Evolutionary conservation across 768 basidiomycete species (phyloP), one percentile per base, ranked within the genome.

Genomic region (Saitozyma sp.): DNA sequence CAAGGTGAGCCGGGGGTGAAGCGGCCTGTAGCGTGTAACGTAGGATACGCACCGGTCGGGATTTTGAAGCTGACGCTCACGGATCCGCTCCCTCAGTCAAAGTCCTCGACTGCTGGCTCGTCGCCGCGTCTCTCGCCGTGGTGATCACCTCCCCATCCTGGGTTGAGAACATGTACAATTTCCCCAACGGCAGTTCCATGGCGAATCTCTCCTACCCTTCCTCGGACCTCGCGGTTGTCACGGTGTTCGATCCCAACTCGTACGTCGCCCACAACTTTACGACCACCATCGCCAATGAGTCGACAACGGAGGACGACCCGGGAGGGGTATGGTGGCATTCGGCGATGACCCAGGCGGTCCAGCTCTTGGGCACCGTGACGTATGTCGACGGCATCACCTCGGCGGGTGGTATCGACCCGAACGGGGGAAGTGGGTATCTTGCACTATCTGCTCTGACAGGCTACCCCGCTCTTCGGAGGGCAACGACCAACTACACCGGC

Each of bases 61-160:
- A 5, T 2, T 29, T 29, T 29, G 2, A 29, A 29, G 2, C 29
- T 29, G 29, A 29, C 5, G 29, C 29, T 29, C 29, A 29, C 29
- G 2, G 5, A 29, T 29, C 29, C 29, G 29, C 29, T 29, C 29
- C 29, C 29, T 29, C 56, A 75, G 73, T 57, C 9, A 54, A 54
- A 19, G 60, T 69, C 3, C 57, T 61, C 20, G 59, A 75, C 41
- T 75, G 73, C 52, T 75, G 70, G 68, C 52, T 63, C 50, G 59
- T 56, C 11, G 73, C 73, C 11, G 61, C 67, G 11, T 54, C 66
- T 0, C 38, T 71, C 9, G 67, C 73, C 1, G 61, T 71, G 20
- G 52, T 68, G n/a, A 57, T 62, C 14, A 56, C 67, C 19, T 64
- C 62, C 16, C 59, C 50, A 29, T 46, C 70, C 14, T 68, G 67